Conservation (phyloP, 495 filamentous ascomycete species). For the Xylaria sp. region DNA sequence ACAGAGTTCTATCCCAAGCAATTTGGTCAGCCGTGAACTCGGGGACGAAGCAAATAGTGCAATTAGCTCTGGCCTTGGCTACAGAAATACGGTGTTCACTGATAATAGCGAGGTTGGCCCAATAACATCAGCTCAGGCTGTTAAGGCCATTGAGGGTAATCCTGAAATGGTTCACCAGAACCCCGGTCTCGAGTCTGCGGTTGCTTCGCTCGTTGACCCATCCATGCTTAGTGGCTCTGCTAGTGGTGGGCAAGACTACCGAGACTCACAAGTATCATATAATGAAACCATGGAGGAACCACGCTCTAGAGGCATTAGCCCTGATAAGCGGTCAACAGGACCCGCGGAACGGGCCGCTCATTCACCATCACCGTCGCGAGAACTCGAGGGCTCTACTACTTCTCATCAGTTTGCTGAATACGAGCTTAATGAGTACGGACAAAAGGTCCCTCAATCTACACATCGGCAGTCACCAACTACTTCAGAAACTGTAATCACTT, state of each 20-base stretch:
- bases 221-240: conserved; percentile 67
- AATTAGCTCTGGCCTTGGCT: conserved; percentile 57
- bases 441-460: conserved; percentile 53
- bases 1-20: conserved; percentile 47
- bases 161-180: conserved; percentile 76
- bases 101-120: conserved; percentile 73
- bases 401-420: conserved; percentile 52
- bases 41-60: conserved; percentile 47
- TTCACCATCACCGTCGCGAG: conserved; percentile 35
- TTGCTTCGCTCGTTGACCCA: conserved; percentile 84
- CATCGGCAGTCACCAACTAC: conserved; percentile 54
- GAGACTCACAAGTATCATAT: conserved; percentile 47
- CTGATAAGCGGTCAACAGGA: conserved; percentile 46
- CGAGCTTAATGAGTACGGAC: conserved; percentile 61
- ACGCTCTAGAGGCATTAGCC: conserved; percentile 42
- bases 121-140: conserved; percentile 68
- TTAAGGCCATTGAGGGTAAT: conserved; percentile 72
- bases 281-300: conserved; percentile 43
- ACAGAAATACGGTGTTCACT: conserved; percentile 66
- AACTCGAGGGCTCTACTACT: conserved; percentile 34
- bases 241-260: conserved; percentile 42
- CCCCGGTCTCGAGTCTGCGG: conserved; percentile 80
- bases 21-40: conserved; percentile 50
- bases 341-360: conserved; percentile 40
- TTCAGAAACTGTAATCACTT: conserved; percentile 60